Conservation (phyloP, 75 land plant species). For the Pinus albicaulis region DNA sequence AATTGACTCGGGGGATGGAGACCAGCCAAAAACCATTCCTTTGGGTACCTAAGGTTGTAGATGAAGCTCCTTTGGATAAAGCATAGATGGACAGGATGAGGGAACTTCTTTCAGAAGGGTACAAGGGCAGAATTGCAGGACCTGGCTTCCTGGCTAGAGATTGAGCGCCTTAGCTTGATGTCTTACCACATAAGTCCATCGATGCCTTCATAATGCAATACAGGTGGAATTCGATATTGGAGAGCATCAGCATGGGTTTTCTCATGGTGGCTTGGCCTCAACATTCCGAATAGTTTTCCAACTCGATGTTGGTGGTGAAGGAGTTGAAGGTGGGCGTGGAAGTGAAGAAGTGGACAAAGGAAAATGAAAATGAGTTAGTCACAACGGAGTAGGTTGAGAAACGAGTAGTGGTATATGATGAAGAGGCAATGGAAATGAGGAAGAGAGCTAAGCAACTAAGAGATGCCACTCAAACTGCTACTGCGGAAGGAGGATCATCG, state of each 20-base stretch:
- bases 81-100: not conserved
- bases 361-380: not conserved
- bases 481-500: slow-evolving; percentile 17
- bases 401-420: slow-evolving; percentile 15
- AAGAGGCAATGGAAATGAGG: slow-evolving; percentile 27
- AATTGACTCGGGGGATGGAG: slow-evolving; percentile 47
- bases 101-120: not conserved
- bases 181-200: slow-evolving; percentile 5
- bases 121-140: not conserved
- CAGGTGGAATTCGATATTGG: slow-evolving; percentile 18
- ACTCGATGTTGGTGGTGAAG: not conserved
- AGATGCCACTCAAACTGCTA: slow-evolving; percentile 1
- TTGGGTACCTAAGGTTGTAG: slow-evolving; percentile 24
- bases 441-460: slow-evolving; percentile 16
- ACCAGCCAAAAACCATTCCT: slow-evolving; percentile 37
- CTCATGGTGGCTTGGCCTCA: slow-evolving; percentile 21
- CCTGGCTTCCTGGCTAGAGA: slow-evolving; percentile 12
- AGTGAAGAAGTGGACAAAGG: not conserved
- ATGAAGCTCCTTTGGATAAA: not conserved
- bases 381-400: slow-evolving; percentile 4
- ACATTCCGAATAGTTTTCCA: slow-evolving; percentile 5
- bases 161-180: slow-evolving; percentile 17
- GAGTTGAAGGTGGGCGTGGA: not conserved
- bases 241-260: slow-evolving; percentile 11
- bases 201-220: slow-evolving; percentile 17